Evolutionary conservation across 768 basidiomycete species (phyloP).

Genomic region (Boletellus ananas): DNA sequence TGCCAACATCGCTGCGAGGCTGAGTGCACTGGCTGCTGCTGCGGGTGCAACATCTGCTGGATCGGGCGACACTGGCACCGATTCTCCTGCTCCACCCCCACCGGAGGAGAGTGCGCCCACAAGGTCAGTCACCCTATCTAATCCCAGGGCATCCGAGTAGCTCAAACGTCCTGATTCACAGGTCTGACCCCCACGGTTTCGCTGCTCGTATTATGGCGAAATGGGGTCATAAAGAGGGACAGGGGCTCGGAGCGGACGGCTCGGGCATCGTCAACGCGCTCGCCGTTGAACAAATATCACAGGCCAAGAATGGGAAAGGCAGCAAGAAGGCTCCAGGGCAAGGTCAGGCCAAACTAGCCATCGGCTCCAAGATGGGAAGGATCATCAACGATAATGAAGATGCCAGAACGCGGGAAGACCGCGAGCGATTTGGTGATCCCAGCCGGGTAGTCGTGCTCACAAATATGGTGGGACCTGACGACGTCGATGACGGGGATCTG

Average conservation of each 20-base stretch:
- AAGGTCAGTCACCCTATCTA: conserved; percentile 7
- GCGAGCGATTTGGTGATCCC: conserved; percentile 80
- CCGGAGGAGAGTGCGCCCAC: conserved; percentile 27
- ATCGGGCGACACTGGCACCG: conserved; percentile 23
- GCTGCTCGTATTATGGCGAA: conserved; percentile 91
- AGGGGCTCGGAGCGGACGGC: conserved; percentile 83
- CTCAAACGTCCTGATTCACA: conserved; percentile 9
- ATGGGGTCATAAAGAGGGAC: conserved; percentile 94
- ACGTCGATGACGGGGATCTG: conserved; percentile 80
- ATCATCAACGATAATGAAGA: conserved; percentile 92
- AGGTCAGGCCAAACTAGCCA: conserved; percentile 35
- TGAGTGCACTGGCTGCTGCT: conserved; percentile 51
- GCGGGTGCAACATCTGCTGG: conserved; percentile 20
- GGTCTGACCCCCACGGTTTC: conserved; percentile 67
- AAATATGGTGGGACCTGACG: conserved; percentile 84
- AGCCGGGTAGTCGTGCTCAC: conserved; percentile 87
- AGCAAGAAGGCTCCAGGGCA: conserved; percentile 36
- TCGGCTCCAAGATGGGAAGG: conserved; percentile 73
- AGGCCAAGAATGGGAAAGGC: conserved; percentile 35
- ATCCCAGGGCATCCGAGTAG: neutral
- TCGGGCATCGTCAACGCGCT: conserved; percentile 88
- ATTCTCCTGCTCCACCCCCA: conserved; percentile 26
- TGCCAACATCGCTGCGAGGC: conserved; percentile 75
- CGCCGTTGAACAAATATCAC: conserved; percentile 62
- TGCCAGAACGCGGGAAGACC: conserved; percentile 69